phyloP scores from a whole-genome alignment of 768 basidiomycete species.

The Boletus barrowsii region DNA sequence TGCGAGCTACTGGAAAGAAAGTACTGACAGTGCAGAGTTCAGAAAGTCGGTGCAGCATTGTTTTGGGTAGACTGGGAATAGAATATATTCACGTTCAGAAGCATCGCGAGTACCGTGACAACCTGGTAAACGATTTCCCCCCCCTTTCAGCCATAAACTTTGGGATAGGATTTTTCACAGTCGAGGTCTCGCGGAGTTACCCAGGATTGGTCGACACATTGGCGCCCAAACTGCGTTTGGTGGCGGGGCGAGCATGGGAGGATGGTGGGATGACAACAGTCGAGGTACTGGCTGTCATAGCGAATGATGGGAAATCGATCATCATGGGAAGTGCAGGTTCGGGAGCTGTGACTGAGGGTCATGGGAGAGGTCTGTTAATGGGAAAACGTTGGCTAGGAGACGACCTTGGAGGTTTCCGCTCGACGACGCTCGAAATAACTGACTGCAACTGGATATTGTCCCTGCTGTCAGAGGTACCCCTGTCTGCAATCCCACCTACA shows the following conservation, averaged over 20 bases:
- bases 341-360: background rate
- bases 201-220: conserved; percentile 3
- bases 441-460: conserved; percentile 37
- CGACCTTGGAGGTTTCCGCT: conserved; percentile 18
- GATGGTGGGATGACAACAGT: background rate
- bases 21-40: too few relatives aligned
- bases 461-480: conserved; percentile 21
- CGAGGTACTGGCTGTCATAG: background rate
- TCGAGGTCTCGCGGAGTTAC: background rate
- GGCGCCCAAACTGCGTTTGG: conserved; percentile 14
- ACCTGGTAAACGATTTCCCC: background rate
- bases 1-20: too few relatives aligned
- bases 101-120: background rate
- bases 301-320: too few relatives aligned
- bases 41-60: too few relatives aligned
- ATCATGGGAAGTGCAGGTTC: conserved; percentile 12
- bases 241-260: conserved; percentile 6
- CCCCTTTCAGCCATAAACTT: conserved; percentile 35
- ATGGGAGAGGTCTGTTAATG: conserved; percentile 14
- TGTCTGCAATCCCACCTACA: background rate
- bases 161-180: conserved; percentile 22
- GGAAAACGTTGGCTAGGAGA: conserved; percentile 12
- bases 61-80: background rate
- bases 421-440: conserved; percentile 22
- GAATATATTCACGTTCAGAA: background rate